Evolutionary conservation across 2,329 filamentous ascomycete species (phyloP).

Genomic region (Fusarium chuoi): DNA sequence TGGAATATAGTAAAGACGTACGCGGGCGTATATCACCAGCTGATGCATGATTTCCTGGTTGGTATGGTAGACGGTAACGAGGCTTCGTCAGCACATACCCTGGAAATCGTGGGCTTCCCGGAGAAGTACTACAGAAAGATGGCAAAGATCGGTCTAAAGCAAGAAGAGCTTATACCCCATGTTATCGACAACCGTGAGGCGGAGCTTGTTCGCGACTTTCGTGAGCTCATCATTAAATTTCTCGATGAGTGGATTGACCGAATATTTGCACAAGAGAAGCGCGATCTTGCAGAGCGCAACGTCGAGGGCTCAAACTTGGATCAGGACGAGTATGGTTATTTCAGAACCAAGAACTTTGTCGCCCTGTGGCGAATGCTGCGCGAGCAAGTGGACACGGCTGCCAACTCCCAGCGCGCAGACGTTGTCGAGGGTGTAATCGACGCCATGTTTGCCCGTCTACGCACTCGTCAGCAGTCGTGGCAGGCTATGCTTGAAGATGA

Average conservation of each 20-base stretch:
- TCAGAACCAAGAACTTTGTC: conserved; percentile 89
- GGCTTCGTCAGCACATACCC: conserved; percentile 85
- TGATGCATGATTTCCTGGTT: conserved; percentile 95
- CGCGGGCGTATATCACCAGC: conserved; percentile 86
- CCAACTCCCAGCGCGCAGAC: conserved; percentile 85
- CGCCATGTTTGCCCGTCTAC: conserved; percentile 91
- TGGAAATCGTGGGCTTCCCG: conserved; percentile 94
- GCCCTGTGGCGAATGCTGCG: conserved; percentile 98
- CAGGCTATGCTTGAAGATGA: conserved; percentile 90
- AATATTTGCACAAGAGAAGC: conserved; percentile 84
- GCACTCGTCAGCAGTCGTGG: conserved; percentile 85
- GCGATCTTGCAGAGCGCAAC: conserved; percentile 81
- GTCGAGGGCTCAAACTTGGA: conserved; percentile 81
- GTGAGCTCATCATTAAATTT: conserved; percentile 92
- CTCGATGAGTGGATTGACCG: conserved; percentile 98
- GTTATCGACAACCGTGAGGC: conserved; percentile 90
- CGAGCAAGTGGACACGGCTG: conserved; percentile 88
- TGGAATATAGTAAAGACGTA: conserved; percentile 97
- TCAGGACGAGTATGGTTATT: conserved; percentile 87
- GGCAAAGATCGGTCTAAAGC: conserved; percentile 83
- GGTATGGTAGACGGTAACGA: conserved; percentile 84
- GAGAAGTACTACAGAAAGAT: conserved; percentile 98
- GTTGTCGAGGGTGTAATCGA: conserved; percentile 96
- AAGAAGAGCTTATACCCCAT: conserved; percentile 82
- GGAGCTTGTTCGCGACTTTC: conserved; percentile 93